These are phyloP conservation scores for Ganoderma resinaceum DNA, from an alignment of 1,284 basidiomycete genomes.

Conservation along the genomic window DNA sequence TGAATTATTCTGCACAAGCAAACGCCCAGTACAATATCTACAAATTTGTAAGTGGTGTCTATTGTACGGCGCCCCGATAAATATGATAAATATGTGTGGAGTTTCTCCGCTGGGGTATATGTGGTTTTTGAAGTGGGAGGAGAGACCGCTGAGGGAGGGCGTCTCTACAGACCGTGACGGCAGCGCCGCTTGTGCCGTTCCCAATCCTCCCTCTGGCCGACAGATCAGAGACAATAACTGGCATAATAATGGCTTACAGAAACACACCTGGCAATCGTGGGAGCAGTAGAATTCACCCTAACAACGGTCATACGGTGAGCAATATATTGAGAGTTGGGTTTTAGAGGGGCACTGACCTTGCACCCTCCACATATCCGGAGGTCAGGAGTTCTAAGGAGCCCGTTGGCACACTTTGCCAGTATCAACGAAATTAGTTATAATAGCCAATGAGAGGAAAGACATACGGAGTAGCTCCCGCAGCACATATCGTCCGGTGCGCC, in stretches of 20 bases:
- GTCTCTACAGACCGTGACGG: constrained; percentile 4
- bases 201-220: constrained; percentile 30
- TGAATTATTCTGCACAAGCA: background rate
- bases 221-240: background rate
- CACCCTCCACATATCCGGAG: constrained; percentile 22
- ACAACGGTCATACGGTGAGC: background rate
- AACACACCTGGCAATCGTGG: constrained; percentile 30
- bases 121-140: background rate
- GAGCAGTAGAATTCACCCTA: constrained; percentile 37
- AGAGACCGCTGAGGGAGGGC: background rate
- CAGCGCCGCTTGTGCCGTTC: constrained; percentile 29
- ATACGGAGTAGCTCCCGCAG: constrained; percentile 38
- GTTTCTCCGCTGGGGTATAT: background rate
- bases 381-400: constrained; percentile 20
- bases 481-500: constrained; percentile 36
- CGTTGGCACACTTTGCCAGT: constrained; percentile 13
- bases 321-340: background rate
- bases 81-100: constrained; percentile 6
- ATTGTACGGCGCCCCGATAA: background rate
- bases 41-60: background rate
- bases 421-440: background rate
- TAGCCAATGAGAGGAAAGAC: background rate
- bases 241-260: background rate
- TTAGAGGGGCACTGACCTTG: constrained; percentile 17
- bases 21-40: background rate